Conservation (phyloP, 305 asterid species). For the Fraxinus baroniana region DNA sequence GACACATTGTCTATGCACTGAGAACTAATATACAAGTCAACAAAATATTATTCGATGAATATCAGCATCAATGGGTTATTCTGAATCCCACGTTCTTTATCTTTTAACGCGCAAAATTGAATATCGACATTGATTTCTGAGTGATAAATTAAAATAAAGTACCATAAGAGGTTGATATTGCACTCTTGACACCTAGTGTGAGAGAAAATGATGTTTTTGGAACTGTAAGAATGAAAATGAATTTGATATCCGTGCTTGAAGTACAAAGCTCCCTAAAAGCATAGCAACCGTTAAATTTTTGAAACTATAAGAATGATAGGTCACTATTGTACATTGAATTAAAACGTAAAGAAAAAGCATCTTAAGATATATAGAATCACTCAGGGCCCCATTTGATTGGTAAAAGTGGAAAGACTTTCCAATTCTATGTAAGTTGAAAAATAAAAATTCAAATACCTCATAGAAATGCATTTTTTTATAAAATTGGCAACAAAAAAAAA, state of each 20-base stretch:
- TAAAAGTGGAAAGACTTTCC: no score
- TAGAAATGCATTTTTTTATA: no score
- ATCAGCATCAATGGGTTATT: constrained; percentile 3
- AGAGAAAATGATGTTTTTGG: neutral
- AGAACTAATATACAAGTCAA: neutral
- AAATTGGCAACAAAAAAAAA: no score
- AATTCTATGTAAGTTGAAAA: no score
- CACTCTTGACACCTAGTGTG: neutral
- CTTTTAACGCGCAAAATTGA: constrained; percentile 7
- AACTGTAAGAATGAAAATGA: neutral
- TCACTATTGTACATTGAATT: neutral
- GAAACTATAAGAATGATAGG: neutral
- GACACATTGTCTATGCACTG: neutral
- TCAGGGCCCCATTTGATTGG: no score
- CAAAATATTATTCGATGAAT: neutral
- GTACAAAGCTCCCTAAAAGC: neutral
- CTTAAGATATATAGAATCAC: no score
- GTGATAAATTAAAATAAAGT: neutral
- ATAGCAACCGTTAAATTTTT: neutral
- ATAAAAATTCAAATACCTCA: no score
- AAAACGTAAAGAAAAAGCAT: neutral
- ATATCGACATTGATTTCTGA: neutral
- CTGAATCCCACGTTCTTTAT: neutral
- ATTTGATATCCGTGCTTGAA: neutral
- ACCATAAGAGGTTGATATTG: neutral